Conservation (phyloP, 768 basidiomycete genomes). For the Collybia nuda region DNA sequence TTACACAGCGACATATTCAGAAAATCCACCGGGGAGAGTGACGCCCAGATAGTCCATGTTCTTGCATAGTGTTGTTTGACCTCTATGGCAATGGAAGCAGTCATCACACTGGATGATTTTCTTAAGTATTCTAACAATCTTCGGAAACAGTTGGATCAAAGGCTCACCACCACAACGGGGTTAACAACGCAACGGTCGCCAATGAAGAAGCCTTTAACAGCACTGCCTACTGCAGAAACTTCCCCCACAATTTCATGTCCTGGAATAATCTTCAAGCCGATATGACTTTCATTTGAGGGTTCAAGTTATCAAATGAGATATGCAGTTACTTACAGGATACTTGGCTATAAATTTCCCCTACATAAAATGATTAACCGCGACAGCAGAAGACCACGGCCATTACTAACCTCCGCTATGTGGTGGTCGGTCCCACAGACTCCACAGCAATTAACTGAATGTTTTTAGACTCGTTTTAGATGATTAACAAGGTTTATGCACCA, state of each 20-base stretch:
- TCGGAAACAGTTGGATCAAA: neutral
- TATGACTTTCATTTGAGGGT: too few species aligned
- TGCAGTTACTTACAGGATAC: slow-evolving; percentile 63
- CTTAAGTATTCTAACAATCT: neutral
- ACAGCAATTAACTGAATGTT: slow-evolving; percentile 25
- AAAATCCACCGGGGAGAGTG: slow-evolving; percentile 67
- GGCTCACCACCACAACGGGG: slow-evolving; percentile 42
- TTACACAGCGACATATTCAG: slow-evolving; percentile 71
- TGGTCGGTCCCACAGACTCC: slow-evolving; percentile 72
- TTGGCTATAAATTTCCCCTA: slow-evolving; percentile 66
- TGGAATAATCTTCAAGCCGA: slow-evolving; percentile 38
- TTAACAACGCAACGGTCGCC: slow-evolving; percentile 72
- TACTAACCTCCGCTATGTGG: slow-evolving; percentile 48
- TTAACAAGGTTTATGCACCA: too few species aligned
- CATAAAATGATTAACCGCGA: slow-evolving; percentile 18
- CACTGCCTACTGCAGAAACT: slow-evolving; percentile 36
- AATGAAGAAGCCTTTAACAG: slow-evolving; percentile 56
- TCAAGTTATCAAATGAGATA: too few species aligned
- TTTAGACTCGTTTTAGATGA: slow-evolving; percentile 6
- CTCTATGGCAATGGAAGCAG: slow-evolving; percentile 75
- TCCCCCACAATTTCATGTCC: slow-evolving; percentile 37
- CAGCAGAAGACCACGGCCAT: neutral
- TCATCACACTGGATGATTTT: slow-evolving; percentile 38
- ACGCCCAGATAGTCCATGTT: slow-evolving; percentile 68
- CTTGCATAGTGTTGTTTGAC: slow-evolving; percentile 66